phyloP scores from a whole-genome alignment of 2,329 filamentous ascomycete genomes.

The Tolypocladium album region DNA sequence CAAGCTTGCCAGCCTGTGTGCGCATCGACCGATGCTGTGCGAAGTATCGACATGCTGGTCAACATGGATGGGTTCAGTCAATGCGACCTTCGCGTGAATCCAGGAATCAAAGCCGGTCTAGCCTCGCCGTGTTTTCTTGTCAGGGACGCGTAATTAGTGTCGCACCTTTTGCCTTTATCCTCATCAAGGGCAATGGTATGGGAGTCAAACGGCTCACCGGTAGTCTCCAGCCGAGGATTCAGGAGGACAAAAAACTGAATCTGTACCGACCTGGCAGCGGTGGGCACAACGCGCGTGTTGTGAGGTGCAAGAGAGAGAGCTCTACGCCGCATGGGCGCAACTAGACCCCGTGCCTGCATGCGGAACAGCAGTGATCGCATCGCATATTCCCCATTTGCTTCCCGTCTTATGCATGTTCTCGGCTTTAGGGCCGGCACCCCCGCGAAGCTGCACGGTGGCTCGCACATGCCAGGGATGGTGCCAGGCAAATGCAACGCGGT shows the following conservation, averaged over 20 bases:
- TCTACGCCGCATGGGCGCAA: not conserved
- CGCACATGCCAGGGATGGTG: not conserved
- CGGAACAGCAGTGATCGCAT: not conserved
- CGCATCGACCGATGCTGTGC: not conserved
- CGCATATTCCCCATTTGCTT: not conserved
- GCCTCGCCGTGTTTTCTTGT: not conserved
- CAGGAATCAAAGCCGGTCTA: not conserved
- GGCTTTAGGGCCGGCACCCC: not conserved
- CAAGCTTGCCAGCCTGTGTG: not conserved
- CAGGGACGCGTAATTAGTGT: not conserved
- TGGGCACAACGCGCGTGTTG: not conserved
- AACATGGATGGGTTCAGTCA: not conserved
- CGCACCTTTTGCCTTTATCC: not conserved
- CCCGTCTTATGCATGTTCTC: not conserved
- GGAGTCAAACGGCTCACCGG: not conserved
- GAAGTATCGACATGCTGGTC: not conserved
- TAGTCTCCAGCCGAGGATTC: not conserved
- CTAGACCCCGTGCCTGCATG: not conserved
- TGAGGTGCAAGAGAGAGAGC: not conserved
- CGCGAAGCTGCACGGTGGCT: not conserved
- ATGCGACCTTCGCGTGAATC: not conserved
- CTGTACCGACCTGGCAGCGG: not conserved
- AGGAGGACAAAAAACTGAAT: not conserved
- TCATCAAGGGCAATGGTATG: not conserved
- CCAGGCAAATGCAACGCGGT: not conserved